Conservation (phyloP, 2,329 filamentous ascomycete genomes). For the Xylariomycetidae sp. region DNA sequence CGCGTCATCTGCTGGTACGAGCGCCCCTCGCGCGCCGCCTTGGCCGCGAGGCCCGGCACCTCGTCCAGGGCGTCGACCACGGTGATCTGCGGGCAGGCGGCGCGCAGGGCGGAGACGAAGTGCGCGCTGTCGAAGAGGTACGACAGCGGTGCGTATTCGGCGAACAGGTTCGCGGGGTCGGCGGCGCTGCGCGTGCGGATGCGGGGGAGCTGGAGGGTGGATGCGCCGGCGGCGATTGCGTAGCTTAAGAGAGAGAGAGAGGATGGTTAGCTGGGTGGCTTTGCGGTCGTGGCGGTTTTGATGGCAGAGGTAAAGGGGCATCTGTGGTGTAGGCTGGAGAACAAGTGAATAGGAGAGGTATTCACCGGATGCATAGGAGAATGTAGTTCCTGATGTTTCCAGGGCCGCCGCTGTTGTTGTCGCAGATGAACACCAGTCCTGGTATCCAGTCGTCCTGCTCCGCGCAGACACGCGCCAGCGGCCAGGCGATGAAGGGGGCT, state of each 20-base stretch:
- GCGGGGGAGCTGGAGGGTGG: slow-evolving; percentile 35
- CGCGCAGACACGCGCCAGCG: slow-evolving; percentile 35
- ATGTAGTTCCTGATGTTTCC: slow-evolving; percentile 45
- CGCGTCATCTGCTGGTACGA: slow-evolving; percentile 20
- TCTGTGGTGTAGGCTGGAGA: no score
- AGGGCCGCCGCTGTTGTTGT: slow-evolving; percentile 44
- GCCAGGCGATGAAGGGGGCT: slow-evolving; percentile 37
- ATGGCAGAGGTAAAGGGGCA: no score
- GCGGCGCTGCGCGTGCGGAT: slow-evolving; percentile 33
- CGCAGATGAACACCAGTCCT: slow-evolving; percentile 39
- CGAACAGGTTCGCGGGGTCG: slow-evolving; percentile 33
- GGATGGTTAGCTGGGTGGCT: no score
- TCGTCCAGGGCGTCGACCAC: slow-evolving; percentile 29
- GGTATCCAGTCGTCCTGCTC: slow-evolving; percentile 32
- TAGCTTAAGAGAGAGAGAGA: no score
- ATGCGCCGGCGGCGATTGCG: slow-evolving; percentile 39
- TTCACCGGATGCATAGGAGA: no score
- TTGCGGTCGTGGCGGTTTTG: no score
- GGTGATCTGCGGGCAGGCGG: slow-evolving; percentile 30
- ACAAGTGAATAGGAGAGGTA: no score
- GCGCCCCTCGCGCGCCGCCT: slow-evolving; percentile 17
- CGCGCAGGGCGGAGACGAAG: slow-evolving; percentile 30
- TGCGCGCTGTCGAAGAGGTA: slow-evolving; percentile 41
- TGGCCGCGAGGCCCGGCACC: slow-evolving; percentile 29
- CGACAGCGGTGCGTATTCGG: slow-evolving; percentile 26